These are phyloP conservation scores for Diaporthe australafricana DNA, from an alignment of 2,329 filamentous ascomycete species.

Conservation along the genomic window DNA sequence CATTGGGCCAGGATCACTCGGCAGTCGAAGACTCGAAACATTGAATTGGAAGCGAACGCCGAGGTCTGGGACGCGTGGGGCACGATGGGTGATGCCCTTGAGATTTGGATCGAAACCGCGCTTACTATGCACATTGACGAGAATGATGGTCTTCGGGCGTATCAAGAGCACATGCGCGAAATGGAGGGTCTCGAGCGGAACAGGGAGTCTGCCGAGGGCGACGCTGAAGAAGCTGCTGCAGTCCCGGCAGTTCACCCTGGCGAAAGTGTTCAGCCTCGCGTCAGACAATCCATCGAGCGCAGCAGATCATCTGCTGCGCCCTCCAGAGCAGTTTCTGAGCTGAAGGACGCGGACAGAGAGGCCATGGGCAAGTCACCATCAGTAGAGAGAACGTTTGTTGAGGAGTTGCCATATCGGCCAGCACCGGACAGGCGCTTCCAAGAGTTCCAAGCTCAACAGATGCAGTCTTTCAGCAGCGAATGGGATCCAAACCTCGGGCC, in stretches of 20 bases:
- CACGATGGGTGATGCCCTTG: constrained; percentile 41
- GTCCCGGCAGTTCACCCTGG: constrained; percentile 7
- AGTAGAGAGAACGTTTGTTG: constrained; percentile 34
- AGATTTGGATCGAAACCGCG: constrained; percentile 56
- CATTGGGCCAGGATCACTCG: constrained; percentile 33
- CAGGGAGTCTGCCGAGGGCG: constrained; percentile 4
- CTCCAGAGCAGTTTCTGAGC: neutral
- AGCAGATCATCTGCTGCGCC: constrained; percentile 9
- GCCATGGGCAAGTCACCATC: constrained; percentile 31
- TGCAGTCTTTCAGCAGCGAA: constrained; percentile 18
- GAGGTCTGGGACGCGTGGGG: constrained; percentile 36
- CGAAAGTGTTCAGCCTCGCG: constrained; percentile 32
- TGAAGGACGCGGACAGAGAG: constrained; percentile 6
- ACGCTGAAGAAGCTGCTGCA: neutral
- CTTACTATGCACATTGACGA: constrained; percentile 37
- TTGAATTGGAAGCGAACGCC: constrained; percentile 33
- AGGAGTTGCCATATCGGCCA: constrained; percentile 28
- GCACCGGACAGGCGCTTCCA: constrained; percentile 12
- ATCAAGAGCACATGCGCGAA: constrained; percentile 36
- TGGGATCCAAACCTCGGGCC: constrained; percentile 46
- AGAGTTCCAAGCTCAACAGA: constrained; percentile 21
- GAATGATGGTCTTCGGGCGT: constrained; percentile 35
- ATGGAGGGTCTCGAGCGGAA: constrained; percentile 25
- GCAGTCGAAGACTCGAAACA: constrained; percentile 27
- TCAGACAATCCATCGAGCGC: constrained; percentile 36